Base-by-base conservation (phyloP, 257 asterid genomes). In the Hygrophila difformis region DNA sequence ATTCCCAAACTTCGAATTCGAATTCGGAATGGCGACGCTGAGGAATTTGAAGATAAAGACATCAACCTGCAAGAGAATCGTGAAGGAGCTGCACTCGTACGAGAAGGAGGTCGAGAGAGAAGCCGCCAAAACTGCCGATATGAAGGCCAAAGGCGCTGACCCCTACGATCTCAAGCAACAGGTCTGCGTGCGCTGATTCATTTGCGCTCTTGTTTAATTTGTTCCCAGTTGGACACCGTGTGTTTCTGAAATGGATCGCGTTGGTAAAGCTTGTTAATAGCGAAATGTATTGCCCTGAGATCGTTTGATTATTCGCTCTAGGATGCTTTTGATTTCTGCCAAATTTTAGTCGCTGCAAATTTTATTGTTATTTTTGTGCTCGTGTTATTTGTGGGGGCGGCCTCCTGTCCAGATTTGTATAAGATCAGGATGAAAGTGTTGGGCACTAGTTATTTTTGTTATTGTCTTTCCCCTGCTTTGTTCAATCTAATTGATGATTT, bases 101-200 rank as follows among this genome's bases (percentile, higher is more conserved):
- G 88, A 87, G 84, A 70, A 76, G 61, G 97, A 87, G 75, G 89
- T 78, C 17, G 85, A 84, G 61, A 67, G 70, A 36, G 97, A 84
- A 64, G 78, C 94, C 35, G 81, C 82, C 17, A 84, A 88, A 65
- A 81, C 91, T 20, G 80, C 87, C 52, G 85, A 84, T 29, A 88
- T 81, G 95, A 88, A 84, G 76, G 68, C 79, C 34, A 75, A 75
- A 7, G 76, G 78, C 7, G 93, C 94, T 22, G 94, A 88, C 75
- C 89, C 87, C 3, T 76, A 84, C 50, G 94, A 84, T 53, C 78
- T 78, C 77, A 88, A 84, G 51, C 97, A 88, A 45, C 94, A 88
- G 97, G 95, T 81, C 4, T 28, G n/a, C 48, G 20, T 57, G 45
- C 48, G 4, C 34, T 50, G 8, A 34, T 53, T 15, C n/a, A 41